Evolutionary conservation across 1,284 basidiomycete species (phyloP).

Genomic region (Vanrija humicola): DNA sequence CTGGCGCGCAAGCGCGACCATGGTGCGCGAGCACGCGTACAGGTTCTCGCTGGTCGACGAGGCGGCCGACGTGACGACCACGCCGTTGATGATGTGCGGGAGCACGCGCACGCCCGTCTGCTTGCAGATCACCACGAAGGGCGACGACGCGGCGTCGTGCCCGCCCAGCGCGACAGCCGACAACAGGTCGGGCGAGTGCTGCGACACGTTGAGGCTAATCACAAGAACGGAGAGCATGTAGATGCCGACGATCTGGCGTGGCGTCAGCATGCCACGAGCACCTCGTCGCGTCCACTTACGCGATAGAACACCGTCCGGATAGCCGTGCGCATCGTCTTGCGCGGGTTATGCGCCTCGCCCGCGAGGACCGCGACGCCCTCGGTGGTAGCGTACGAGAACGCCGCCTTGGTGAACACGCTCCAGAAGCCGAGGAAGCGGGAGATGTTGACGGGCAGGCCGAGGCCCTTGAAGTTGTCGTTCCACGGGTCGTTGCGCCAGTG

Average conservation of each 20-base stretch:
- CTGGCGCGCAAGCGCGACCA: slow-evolving; percentile 53
- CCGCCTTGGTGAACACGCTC: slow-evolving; percentile 52
- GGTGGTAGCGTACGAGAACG: slow-evolving; percentile 36
- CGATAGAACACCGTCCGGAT: slow-evolving; percentile 14
- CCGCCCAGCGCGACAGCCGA: slow-evolving; percentile 52
- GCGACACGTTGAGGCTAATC: slow-evolving; percentile 4
- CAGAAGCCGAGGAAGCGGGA: slow-evolving; percentile 59
- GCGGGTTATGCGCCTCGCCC: slow-evolving; percentile 57
- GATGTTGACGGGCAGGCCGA: background rate
- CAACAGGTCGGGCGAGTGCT: slow-evolving; percentile 44
- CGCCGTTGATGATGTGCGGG: slow-evolving; percentile 64
- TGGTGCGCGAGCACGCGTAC: slow-evolving; percentile 52
- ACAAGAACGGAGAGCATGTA: slow-evolving; percentile 52
- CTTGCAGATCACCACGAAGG: slow-evolving; percentile 68
- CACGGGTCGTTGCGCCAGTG: slow-evolving; percentile 22
- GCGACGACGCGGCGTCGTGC: slow-evolving; percentile 66
- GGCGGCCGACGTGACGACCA: slow-evolving; percentile 57
- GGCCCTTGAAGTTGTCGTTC: slow-evolving; percentile 19
- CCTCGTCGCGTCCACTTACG: too few species aligned
- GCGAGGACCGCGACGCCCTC: slow-evolving; percentile 49
- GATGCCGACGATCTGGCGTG: slow-evolving; percentile 55
- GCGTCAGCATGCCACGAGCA: slow-evolving; percentile 15
- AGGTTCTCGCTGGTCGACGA: slow-evolving; percentile 54
- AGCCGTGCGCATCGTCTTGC: slow-evolving; percentile 61
- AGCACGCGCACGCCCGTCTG: slow-evolving; percentile 68